Evolutionary conservation across 352 stramenopile genomes (phyloP).

Genomic region (Blastocystis sp.): DNA sequence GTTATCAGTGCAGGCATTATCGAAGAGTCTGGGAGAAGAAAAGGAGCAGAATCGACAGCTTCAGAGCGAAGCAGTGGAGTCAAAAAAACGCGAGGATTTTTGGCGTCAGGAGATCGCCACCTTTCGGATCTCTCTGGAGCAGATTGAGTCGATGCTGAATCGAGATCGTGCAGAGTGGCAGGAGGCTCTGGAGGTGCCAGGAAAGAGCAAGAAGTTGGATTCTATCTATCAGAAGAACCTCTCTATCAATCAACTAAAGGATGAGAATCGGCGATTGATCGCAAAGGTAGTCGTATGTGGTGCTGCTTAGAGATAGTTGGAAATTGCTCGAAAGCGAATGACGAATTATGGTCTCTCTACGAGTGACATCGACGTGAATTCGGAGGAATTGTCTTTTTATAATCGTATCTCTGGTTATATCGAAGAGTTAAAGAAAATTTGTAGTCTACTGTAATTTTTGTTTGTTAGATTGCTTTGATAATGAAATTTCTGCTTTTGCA

Average conservation of each 20-base stretch:
- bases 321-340: conserved; percentile 53
- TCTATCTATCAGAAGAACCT: conserved; percentile 20
- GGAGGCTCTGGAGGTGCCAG: not conserved
- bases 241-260: conserved; percentile 46
- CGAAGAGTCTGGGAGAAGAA: not conserved
- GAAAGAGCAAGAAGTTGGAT: not conserved
- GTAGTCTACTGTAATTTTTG: conserved; percentile 10
- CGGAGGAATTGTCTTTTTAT: not conserved
- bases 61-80: not conserved
- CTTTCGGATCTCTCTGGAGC: not conserved
- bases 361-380: conserved; percentile 38
- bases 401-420: not conserved
- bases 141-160: not conserved
- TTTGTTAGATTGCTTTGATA: not conserved
- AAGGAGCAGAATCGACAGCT: not conserved
- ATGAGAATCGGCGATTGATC: conserved; percentile 45
- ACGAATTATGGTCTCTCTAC: conserved; percentile 38
- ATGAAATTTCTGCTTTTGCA: not conserved
- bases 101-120: not conserved
- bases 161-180: not conserved
- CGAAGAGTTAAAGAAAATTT: not conserved
- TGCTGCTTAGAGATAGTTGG: conserved; percentile 4
- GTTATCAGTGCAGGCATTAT: not conserved
- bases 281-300: not conserved
- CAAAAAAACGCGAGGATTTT: not conserved